A percentile compares a stretch with the other conserved stretches of the same genome.
Conservation (phyloP, 2,329 filamentous ascomycete genomes). For the Apiospora marii region DNA sequence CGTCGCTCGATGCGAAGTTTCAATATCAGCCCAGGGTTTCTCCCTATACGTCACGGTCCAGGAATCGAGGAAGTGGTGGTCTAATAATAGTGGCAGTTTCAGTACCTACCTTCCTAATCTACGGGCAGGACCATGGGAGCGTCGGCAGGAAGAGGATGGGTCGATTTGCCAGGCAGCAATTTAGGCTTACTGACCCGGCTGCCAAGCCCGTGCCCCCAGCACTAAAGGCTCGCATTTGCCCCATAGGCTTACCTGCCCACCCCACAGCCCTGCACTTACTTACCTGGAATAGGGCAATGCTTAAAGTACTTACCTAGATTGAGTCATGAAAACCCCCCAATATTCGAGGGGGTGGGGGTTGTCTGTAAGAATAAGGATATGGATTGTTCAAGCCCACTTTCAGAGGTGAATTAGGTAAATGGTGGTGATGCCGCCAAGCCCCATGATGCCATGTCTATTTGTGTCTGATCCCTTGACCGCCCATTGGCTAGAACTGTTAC, state of each 20-base stretch:
- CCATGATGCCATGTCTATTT: neutral
- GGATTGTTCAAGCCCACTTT: neutral
- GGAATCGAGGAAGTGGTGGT: neutral
- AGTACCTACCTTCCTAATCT: neutral
- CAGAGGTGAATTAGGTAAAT: neutral
- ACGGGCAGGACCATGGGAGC: neutral
- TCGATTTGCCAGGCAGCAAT: neutral
- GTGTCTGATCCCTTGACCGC: neutral
- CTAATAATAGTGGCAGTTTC: neutral
- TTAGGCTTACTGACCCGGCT: neutral
- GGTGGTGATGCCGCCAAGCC: neutral
- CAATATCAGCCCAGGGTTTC: neutral
- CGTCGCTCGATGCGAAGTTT: neutral
- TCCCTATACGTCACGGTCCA: neutral
- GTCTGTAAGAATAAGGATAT: neutral
- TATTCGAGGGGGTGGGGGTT: neutral
- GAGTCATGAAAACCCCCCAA: neutral
- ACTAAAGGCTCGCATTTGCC: slow-evolving; percentile 14
- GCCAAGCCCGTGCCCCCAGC: neutral
- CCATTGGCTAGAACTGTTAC: neutral
- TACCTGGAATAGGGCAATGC: no score
- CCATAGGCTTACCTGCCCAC: neutral
- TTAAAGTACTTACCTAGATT: neutral
- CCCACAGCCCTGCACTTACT: neutral
- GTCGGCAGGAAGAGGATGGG: neutral